phyloP scores from a whole-genome alignment of 345 rosid genomes.

The Cardamine resedifolia region DNA sequence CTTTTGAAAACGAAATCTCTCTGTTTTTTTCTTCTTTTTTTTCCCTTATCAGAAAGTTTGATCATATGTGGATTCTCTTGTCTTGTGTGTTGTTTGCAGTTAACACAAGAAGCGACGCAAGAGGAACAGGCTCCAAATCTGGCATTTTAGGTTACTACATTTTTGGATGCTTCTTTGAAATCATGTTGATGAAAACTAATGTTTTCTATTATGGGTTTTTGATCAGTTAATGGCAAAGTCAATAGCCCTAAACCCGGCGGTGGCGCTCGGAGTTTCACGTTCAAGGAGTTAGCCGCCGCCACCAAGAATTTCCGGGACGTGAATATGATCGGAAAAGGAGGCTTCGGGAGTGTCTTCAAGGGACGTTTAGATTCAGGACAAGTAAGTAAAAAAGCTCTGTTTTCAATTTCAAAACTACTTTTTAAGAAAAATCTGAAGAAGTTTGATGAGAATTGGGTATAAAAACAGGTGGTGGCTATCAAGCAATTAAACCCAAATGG shows the following conservation, averaged over 20 bases:
- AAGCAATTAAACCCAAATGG: conserved; percentile 86
- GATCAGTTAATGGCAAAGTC: conserved; percentile 43
- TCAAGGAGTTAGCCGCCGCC: conserved; percentile 70
- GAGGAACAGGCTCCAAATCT: conserved; percentile 18
- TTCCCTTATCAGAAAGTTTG: background rate
- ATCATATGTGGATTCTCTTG: background rate
- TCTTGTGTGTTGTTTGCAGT: conserved; percentile 28
- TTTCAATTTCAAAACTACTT: conserved; percentile 16
- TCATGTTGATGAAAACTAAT: background rate
- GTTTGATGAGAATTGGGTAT: background rate
- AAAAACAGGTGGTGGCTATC: conserved; percentile 76
- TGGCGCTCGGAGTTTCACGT: conserved; percentile 81
- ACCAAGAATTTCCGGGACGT: conserved; percentile 67
- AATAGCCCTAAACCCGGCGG: conserved; percentile 40
- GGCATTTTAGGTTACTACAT: conserved; percentile 37
- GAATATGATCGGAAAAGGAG: conserved; percentile 89
- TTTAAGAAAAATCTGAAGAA: background rate
- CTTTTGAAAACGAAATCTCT: background rate
- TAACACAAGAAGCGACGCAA: conserved; percentile 32
- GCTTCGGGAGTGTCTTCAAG: conserved; percentile 88
- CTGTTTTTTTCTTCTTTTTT: background rate
- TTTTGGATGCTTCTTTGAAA: background rate
- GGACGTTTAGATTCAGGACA: conserved; percentile 76
- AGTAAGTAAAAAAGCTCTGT: conserved; percentile 37
- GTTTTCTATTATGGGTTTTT: background rate